Evolutionary conservation across 139 green algal species (phyloP).

Genomic region (Astrephomene gubernaculifera): DNA sequence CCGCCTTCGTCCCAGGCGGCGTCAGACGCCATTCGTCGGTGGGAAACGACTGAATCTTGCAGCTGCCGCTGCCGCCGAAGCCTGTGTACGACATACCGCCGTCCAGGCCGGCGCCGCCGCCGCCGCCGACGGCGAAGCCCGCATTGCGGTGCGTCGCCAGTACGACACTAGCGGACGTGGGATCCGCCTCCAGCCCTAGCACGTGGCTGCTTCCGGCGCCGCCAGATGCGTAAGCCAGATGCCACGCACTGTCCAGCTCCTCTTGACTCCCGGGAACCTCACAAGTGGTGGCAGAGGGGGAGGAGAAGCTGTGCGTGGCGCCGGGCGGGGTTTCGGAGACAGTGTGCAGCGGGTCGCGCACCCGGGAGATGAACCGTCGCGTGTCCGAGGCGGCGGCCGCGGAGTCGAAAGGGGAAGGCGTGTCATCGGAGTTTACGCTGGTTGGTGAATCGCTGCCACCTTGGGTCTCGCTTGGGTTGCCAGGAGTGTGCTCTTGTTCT

Average conservation of each 20-base stretch:
- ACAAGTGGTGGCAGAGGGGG: no score
- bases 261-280: no score
- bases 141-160: no score
- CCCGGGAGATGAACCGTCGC: neutral
- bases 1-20: neutral
- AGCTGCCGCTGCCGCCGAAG: neutral
- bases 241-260: neutral
- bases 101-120: no score
- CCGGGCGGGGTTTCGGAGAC: neutral
- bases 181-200: neutral
- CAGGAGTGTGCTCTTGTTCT: no score
- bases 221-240: neutral
- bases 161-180: neutral
- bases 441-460: no score
- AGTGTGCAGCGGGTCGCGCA: neutral
- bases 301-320: no score
- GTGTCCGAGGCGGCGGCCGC: neutral
- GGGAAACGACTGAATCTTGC: neutral
- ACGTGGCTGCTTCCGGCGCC: neutral
- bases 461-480: no score
- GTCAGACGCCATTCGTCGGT: conserved; percentile 3
- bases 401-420: conserved; percentile 1
- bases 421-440: neutral
- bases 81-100: no score
- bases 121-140: no score